Evolutionary conservation across 306 rosid species (phyloP), one percentile per base, ranked within the genome.

Genomic region (Vigna radiata): DNA sequence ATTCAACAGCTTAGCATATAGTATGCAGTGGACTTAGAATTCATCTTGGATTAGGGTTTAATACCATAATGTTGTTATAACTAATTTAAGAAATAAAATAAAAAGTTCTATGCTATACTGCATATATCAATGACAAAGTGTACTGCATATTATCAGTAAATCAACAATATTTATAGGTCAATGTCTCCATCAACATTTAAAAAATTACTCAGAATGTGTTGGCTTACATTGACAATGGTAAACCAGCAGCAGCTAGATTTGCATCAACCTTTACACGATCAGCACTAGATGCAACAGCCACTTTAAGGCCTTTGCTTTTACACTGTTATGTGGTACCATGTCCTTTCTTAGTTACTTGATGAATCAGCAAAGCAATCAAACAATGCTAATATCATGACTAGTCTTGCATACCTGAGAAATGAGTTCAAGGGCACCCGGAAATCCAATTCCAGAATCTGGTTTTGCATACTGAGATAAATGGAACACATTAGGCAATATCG

Each of bases 261-360:
- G 96, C 98, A 80, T 92, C 94, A 81, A 95, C 97, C 93, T 95
- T 95, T 86, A 95, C 87, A 36, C 91, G 93, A 86, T 95, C 98
- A 86, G 97, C 98, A 73, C 98, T 95, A 52, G 98, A 95, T 37
- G 98, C 98, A 83, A 95, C 98, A 81, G 97, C 97, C 81, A 95
- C 98, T 87, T 95, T 95, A 79, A 95, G 96, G 75, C 97, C 98
- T 84, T 90, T 85, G 82, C 80, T 87, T 83, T 87, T 95, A 78
- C 98, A 95, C 98, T 95, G 88, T 79, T 64, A 73, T 14, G 68
- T 48, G 37, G 59, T 3, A 39, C 47, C 77, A 80, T 37, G 36
- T 25, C 79, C 64, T 52, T 69, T 82, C 39, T 74, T 56, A 75
- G 81, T 77, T 27, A 46, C 79, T 56, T 46, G 46, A 68, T 72